These are phyloP conservation scores for Penicillium occitanis DNA, from an alignment of 2,329 filamentous ascomycete species.

Conservation along the genomic window DNA sequence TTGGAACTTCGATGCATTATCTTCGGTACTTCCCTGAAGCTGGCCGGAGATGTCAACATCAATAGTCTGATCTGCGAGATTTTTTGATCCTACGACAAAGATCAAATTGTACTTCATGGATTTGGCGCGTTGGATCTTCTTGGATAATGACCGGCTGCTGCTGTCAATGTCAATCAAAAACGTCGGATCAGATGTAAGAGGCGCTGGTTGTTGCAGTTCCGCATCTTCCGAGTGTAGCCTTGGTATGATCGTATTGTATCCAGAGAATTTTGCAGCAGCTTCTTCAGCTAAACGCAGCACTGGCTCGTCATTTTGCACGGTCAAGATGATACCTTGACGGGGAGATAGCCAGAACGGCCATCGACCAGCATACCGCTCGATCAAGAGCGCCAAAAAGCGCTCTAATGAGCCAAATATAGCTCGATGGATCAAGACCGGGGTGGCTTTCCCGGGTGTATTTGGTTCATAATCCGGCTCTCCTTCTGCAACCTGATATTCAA, in stretches of 20 bases:
- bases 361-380: constrained; percentile 75
- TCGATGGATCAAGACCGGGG: constrained; percentile 79
- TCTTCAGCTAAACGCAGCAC: constrained; percentile 51
- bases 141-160: constrained; percentile 60
- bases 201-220: constrained; percentile 31
- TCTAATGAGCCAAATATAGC: constrained; percentile 83
- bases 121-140: constrained; percentile 73
- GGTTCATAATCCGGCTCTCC: constrained; percentile 43
- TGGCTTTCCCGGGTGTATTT: constrained; percentile 56
- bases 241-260: constrained; percentile 35
- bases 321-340: constrained; percentile 71
- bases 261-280: constrained; percentile 53
- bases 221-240: constrained; percentile 24
- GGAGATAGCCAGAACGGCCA: constrained; percentile 92
- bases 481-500: constrained; percentile 65
- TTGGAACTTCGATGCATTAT: constrained; percentile 30
- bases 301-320: constrained; percentile 60
- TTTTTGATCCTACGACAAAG: constrained; percentile 67
- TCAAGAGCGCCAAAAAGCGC: constrained; percentile 78
- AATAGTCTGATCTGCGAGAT: constrained; percentile 61
- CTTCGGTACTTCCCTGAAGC: constrained; percentile 42
- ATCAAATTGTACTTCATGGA: constrained; percentile 71
- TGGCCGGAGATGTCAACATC: constrained; percentile 44
- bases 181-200: constrained; percentile 56
- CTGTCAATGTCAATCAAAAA: constrained; percentile 70